Conservation (phyloP, 2,329 filamentous ascomycete genomes). For the Epichloe hybrida region DNA sequence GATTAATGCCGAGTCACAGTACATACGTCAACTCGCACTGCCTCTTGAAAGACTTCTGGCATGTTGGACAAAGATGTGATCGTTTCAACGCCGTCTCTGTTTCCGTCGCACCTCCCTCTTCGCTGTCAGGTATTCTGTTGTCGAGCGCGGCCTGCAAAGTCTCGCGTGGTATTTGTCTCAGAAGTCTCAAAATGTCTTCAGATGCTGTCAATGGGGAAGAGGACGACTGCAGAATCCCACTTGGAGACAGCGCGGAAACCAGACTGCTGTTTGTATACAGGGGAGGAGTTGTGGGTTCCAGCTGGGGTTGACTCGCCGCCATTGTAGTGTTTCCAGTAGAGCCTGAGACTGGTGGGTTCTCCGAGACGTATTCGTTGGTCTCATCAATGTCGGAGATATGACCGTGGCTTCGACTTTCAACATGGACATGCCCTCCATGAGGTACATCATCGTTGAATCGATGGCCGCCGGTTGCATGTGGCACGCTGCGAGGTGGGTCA, state of each 20-base stretch:
- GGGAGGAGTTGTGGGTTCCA: background rate
- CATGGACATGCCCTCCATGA: background rate
- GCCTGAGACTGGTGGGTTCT: background rate
- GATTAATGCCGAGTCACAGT: background rate
- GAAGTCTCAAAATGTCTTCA: background rate
- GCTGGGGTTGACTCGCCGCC: background rate
- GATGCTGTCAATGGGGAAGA: background rate
- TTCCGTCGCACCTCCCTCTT: conserved; percentile 4
- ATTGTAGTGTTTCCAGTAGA: background rate
- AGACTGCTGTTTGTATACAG: background rate
- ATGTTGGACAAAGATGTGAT: conserved; percentile 22
- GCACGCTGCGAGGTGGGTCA: background rate
- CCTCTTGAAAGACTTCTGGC: conserved; percentile 33
- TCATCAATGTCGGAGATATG: background rate
- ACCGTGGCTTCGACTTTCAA: background rate
- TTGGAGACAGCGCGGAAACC: too few relatives aligned
- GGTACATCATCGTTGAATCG: background rate
- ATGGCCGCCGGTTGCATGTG: background rate
- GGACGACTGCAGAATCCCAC: background rate
- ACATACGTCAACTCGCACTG: conserved; percentile 45
- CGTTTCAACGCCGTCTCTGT: background rate
- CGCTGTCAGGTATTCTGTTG: background rate
- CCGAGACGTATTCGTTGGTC: background rate
- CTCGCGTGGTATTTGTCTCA: background rate
- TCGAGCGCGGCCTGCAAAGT: conserved; percentile 1